A percentile compares a stretch with the other conserved stretches of the same genome.
phyloP scores from a whole-genome alignment of 179 eudicot genomes.

The Beta corolliflora region DNA sequence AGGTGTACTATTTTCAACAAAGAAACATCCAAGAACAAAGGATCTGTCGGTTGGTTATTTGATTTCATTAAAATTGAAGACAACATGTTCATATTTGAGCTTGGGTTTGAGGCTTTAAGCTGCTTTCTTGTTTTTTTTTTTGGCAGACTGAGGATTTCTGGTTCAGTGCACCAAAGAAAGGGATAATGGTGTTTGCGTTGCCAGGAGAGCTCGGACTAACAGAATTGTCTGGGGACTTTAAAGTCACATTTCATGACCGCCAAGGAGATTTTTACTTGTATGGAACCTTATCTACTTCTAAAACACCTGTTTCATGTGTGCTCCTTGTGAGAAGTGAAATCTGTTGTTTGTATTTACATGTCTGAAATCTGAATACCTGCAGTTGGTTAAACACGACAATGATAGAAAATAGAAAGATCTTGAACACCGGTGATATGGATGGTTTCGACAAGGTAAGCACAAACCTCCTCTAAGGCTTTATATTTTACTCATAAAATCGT shows the following conservation, averaged over 20 bases:
- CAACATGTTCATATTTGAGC: conserved; percentile 3
- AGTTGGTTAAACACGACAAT: conserved; percentile 94
- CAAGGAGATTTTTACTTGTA: conserved; percentile 99
- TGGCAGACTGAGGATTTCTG: conserved; percentile 95
- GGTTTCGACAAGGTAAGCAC: conserved; percentile 93
- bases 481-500: not conserved
- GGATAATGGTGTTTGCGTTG: conserved; percentile 93
- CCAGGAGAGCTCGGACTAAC: conserved; percentile 98
- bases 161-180: conserved; percentile 96
- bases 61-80: not conserved
- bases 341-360: not conserved
- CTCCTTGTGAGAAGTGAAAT: conserved; percentile 16
- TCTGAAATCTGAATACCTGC: conserved; percentile 22
- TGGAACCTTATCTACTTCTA: conserved; percentile 16
- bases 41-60: conserved; percentile 68
- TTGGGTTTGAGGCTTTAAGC: not conserved
- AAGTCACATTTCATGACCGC: conserved; percentile 88
- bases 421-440: conserved; percentile 76
- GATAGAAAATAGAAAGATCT: conserved; percentile 65
- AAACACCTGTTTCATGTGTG: not conserved
- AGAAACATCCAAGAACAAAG: conserved; percentile 92
- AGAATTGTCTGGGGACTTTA: conserved; percentile 87
- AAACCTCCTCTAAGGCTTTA: too few species aligned
- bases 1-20: conserved; percentile 87
- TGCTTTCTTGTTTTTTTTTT: conserved; percentile 4